Base-by-base conservation (phyloP, 345 rosid genomes). In the Euphorbia lathyris region DNA sequence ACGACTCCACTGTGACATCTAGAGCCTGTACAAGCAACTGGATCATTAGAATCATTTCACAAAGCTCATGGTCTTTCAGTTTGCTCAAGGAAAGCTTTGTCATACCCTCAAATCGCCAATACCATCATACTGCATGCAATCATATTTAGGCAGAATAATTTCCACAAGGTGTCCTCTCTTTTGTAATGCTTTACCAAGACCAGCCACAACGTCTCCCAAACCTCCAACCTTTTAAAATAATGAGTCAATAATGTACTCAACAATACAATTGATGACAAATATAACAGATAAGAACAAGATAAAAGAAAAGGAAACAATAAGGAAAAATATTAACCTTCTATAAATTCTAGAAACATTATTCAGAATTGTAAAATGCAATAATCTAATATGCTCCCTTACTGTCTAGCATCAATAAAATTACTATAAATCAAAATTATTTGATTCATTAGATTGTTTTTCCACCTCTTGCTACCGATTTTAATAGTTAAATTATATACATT, bases 161-260 rank as follows among this genome's bases (percentile, higher is more conserved):
- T 95, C 99, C 72, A 91, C 92, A 75, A 91, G 87, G 69, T 95
- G 97, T 65, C 97, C 99, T 83, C 81, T 87, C 86, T 88, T 87
- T 81, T 95, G 99, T 66, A 95, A 77, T 75, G 97, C 89, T 84
- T 91, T 95, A 72, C 96, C 77, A 74, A 95, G 97, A 77, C 97
- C 99, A 40, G 97, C 82, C 72, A 95, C 92, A 56, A 95, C 99
- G 69, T 95, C 99, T 63, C 93, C 99, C 84, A 95, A 85, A 56
- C 99, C 99, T 67, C 99, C 99, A 84, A 95, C 97, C 99, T 95
- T 68, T 22, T 65, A 70, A 47, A 68, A 43, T 45, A 66, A 66
- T 14, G 29, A 27, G 23, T 26, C 55, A 36, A 25, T 36, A 53
- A 11, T 30, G 11, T 16, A 27, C 51, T 0, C 55, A 26, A 30